Evolutionary conservation across 169 alveolate species (phyloP).

Genomic region (Eimeria tenella): DNA sequence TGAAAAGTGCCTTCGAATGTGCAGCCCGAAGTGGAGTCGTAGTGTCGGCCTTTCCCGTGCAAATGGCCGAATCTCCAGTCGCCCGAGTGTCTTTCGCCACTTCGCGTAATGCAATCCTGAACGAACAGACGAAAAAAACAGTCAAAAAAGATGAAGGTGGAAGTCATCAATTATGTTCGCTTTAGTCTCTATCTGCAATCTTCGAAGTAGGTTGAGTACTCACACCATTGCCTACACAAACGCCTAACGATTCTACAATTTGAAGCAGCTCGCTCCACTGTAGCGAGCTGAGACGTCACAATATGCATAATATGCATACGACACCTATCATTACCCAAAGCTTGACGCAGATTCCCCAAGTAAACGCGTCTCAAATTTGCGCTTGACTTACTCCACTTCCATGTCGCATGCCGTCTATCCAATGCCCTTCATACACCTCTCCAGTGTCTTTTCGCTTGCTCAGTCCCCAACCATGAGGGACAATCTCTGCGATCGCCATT

Average conservation of each 20-base stretch:
- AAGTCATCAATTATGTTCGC: not conserved
- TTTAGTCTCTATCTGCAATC: not conserved
- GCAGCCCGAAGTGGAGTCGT: conserved; percentile 29
- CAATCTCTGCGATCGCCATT: not conserved
- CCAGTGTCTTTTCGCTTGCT: conserved; percentile 67
- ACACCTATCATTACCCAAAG: too few species aligned
- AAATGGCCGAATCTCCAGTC: conserved; percentile 74
- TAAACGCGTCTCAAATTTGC: too few species aligned
- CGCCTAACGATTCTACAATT: too few species aligned
- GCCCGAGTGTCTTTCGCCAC: conserved; percentile 76
- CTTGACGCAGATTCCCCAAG: too few species aligned
- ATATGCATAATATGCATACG: too few species aligned
- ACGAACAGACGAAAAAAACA: not conserved
- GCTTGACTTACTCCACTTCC: conserved; percentile 76
- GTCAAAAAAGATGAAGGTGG: not conserved
- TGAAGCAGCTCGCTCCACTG: too few species aligned
- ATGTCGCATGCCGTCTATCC: conserved; percentile 79
- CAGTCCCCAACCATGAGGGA: conserved; percentile 80
- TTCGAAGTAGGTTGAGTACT: not conserved
- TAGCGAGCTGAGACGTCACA: too few species aligned
- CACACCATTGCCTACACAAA: too few species aligned
- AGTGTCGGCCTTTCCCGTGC: conserved; percentile 70
- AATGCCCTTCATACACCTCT: conserved; percentile 80
- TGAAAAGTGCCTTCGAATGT: conserved; percentile 58
- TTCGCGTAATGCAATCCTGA: conserved; percentile 73